Evolutionary conservation across 1,284 basidiomycete species (phyloP), one percentile per base, ranked within the genome.

Genomic region (Singerocomus rubriflavus): DNA sequence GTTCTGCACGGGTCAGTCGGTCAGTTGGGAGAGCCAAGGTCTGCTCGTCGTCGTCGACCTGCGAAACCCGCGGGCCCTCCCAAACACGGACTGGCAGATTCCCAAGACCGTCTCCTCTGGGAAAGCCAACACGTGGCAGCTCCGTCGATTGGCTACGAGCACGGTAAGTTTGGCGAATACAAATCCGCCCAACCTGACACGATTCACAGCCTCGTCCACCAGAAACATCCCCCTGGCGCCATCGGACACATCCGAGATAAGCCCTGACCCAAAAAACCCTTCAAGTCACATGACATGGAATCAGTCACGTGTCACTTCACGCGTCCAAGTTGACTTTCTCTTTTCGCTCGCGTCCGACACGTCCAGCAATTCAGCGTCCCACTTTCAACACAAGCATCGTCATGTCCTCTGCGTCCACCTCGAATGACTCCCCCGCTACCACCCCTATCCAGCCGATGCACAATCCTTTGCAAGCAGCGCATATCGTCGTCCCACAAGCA

Each of bases 381-480:
- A 21, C 21, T 21, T 21, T 21, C 21, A 21, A 4, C 21, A 21
- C 21, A 38, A 21, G 12, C 16, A 14, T 39, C 14, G 16, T 29
- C 11, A 88, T 88, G 85, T 87, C 85, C 48, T 58, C 79, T 41
- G 73, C 74, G 14, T 74, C 82, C 31, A 76, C 79, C 16, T 81
- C 84, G 51, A 79, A 74, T 50, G 84, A 84, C 55, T 87, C 87
- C 36, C 84, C 87, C 44, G 63, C 69, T 43, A 71, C 73, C 35
- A 72, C 76, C 4, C 76, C 80, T 46, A 81, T 93, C 53, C 84
- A 89, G 60, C 89, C 92, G 9, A 76, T 94, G 60, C 91, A 93
- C 70, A 87, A 92, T 65, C 91, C 91, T 14, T 76, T 78, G 0
- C 85, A 88, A 59, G 84, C 87, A 36, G 91, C 92, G 2, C 81